phyloP scores from a whole-genome alignment of 495 filamentous ascomycete species.

The Hypomontagnella monticulosa region DNA sequence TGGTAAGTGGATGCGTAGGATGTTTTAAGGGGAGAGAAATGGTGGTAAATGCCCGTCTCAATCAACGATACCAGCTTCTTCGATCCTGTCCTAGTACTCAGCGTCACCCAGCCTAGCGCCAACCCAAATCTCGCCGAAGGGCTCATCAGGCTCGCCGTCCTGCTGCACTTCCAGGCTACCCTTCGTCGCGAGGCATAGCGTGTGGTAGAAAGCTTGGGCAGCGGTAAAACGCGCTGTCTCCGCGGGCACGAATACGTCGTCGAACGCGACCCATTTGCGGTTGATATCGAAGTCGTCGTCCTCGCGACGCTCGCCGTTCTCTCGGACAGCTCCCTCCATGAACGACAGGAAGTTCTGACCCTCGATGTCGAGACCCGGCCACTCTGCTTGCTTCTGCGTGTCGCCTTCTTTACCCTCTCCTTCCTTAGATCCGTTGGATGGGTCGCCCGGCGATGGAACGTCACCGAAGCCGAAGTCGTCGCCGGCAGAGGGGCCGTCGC shows the following conservation, averaged over 20 bases:
- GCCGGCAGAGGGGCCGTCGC: slow-evolving; percentile 45
- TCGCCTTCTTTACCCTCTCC: neutral
- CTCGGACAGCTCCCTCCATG: slow-evolving; percentile 54
- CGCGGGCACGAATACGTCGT: slow-evolving; percentile 65
- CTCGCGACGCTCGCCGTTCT: slow-evolving; percentile 48
- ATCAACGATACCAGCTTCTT: neutral
- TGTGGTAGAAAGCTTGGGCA: slow-evolving; percentile 77
- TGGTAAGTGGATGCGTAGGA: too few species aligned
- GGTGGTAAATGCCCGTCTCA: neutral
- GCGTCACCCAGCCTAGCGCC: slow-evolving; percentile 26
- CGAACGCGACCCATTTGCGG: slow-evolving; percentile 63
- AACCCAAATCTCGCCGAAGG: slow-evolving; percentile 54
- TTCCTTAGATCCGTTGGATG: slow-evolving; percentile 22
- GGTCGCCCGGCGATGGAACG: slow-evolving; percentile 36
- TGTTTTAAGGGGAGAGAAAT: neutral
- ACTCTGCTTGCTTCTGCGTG: slow-evolving; percentile 19
- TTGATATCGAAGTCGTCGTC: slow-evolving; percentile 50
- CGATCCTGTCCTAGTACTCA: too few species aligned
- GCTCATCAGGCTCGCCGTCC: slow-evolving; percentile 44
- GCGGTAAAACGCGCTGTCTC: slow-evolving; percentile 67
- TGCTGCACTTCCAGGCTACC: slow-evolving; percentile 66
- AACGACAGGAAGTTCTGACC: slow-evolving; percentile 64
- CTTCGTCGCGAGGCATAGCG: slow-evolving; percentile 75
- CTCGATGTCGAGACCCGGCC: slow-evolving; percentile 48
- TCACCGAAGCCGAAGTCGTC: slow-evolving; percentile 44